Evolutionary conservation across 257 asterid species (phyloP), one percentile per base, ranked within the genome.

Genomic region (Craterostigma plantagineum): DNA sequence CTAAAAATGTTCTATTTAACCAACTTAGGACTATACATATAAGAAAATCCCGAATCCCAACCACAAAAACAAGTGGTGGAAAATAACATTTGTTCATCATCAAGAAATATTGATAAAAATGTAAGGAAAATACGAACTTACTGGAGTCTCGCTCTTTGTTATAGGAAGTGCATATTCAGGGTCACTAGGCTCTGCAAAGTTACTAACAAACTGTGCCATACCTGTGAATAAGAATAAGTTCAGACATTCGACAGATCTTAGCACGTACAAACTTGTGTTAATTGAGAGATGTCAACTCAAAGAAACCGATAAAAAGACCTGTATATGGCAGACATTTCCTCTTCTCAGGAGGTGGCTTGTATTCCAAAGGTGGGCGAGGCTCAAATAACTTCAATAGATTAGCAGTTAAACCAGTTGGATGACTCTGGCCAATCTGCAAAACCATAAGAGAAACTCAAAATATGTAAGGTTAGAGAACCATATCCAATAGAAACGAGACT

Each of bases 361-460:
- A 90, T 45, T 90, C 98, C 80, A 90, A 69, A 45, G 98, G 95
- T 7, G 78, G 93, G 30, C 98, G 93, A 1, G 98, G 86, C 67
- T 90, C 95, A 60, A 90, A 90, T 57, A 90, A 49, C 60, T 79
- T 90, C 65, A 90, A 70, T 46, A 90, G 87, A 65, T 65, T 79
- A 5, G 73, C 39, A 0, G 98, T 90, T 59, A 90, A 72, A 42
- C 98, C 98, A 57, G 98, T 90, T 7, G 98, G 93, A 64, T 90
- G 98, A 65, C 93, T 77, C 64, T 76, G 93, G 45, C 95, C 98
- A 42, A 90, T 90, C 98, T 90, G 76, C 63, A 66, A 0, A 38
- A 36, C 35, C 14, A 48, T 23, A 23, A 23, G 30, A 23, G 30
- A 9, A 10, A 10, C 4, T 4, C 45, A 40, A 40, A 11, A 8